These are phyloP conservation scores for Lipomyces anomalus DNA, from an alignment of 805 yeast genomes.

Conservation along the genomic window DNA sequence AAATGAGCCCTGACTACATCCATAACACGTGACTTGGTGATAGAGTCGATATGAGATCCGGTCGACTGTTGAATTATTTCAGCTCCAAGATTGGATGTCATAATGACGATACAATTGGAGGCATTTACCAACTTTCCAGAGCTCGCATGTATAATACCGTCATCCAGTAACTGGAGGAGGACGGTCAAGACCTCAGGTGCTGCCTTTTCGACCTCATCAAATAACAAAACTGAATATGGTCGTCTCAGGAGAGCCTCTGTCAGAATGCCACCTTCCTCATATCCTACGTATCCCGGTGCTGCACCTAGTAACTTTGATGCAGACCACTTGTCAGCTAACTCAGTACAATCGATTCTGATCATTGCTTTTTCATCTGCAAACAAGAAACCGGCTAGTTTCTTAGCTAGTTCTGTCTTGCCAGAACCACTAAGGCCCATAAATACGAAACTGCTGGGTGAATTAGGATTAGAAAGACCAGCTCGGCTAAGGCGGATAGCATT, in stretches of 20 bases:
- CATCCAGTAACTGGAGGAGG: slow-evolving; percentile 86
- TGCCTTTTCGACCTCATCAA: slow-evolving; percentile 98
- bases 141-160: slow-evolving; percentile 91
- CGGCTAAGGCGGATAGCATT: slow-evolving; percentile 89
- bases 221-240: slow-evolving; percentile 92
- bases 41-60: slow-evolving; percentile 51
- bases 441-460: slow-evolving; percentile 83
- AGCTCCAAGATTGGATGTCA: slow-evolving; percentile 98
- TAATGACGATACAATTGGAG: slow-evolving; percentile 83
- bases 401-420: slow-evolving; percentile 97
- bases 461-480: slow-evolving; percentile 92
- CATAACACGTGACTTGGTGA: slow-evolving; percentile 76
- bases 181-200: slow-evolving; percentile 96
- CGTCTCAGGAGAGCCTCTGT: slow-evolving; percentile 87
- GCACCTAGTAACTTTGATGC: slow-evolving; percentile 94
- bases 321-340: slow-evolving; percentile 89
- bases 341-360: slow-evolving; percentile 97
- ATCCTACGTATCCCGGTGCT: slow-evolving; percentile 95
- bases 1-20: slow-evolving; percentile 77
- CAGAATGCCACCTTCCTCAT: slow-evolving; percentile 94
- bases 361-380: slow-evolving; percentile 95
- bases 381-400: slow-evolving; percentile 91
- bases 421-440: slow-evolving; percentile 95
- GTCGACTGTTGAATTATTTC: slow-evolving; percentile 70
- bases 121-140: slow-evolving; percentile 92